Conservation (phyloP, 306 rosid species). For the Urtica urens region DNA sequence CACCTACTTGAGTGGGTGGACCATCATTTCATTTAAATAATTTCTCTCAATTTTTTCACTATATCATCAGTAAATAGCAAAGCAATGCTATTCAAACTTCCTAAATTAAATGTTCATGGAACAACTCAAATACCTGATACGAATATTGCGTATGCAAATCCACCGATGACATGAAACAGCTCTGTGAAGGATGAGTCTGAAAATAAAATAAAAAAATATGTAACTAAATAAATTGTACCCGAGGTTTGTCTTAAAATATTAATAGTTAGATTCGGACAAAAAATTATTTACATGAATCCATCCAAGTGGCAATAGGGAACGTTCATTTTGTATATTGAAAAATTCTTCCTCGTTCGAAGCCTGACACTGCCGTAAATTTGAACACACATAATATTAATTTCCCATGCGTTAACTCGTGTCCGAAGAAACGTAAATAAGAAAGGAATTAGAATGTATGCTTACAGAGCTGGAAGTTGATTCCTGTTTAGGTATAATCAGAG, state of each 20-base stretch:
- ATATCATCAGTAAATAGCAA: not conserved
- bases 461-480: conserved; percentile 76
- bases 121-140: conserved; percentile 58
- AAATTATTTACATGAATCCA: conserved; percentile 95
- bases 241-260: too few relatives aligned
- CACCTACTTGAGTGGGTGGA: not conserved
- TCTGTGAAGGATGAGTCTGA: conserved; percentile 83
- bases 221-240: conserved; percentile 3
- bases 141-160: conserved; percentile 82
- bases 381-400: conserved; percentile 21
- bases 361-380: conserved; percentile 51
- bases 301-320: conserved; percentile 67
- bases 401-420: conserved; percentile 10
- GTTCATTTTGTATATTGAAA: conserved; percentile 55
- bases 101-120: not conserved
- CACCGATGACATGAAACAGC: conserved; percentile 84
- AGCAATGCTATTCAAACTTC: not conserved
- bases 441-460: conserved; percentile 24
- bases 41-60: not conserved
- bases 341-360: conserved; percentile 72
- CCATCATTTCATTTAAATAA: not conserved
- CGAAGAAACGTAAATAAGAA: conserved; percentile 2
- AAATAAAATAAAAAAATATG: conserved; percentile 10
- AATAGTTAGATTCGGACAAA: too few relatives aligned
- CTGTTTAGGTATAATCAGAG: conserved; percentile 82